phyloP scores from a whole-genome alignment of 352 stramenopile genomes.

The Pythium periplocum region DNA sequence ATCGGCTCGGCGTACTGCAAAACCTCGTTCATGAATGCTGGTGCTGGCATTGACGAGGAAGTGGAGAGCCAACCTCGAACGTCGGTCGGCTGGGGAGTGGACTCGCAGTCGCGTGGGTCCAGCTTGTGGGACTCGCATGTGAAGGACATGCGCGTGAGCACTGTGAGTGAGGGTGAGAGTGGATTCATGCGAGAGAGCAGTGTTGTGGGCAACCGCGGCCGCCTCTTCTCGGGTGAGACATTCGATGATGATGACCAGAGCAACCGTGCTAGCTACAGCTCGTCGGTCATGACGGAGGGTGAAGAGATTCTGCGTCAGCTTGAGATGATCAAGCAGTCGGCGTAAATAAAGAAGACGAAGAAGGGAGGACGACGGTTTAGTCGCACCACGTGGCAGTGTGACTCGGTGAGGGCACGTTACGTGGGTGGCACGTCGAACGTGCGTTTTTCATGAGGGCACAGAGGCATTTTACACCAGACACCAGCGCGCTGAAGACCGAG shows the following conservation, averaged over 20 bases:
- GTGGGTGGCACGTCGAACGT: no score
- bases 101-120: constrained; percentile 6
- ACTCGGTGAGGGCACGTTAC: no score
- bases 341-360: background rate
- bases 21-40: no score
- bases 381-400: no score
- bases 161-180: constrained; percentile 8
- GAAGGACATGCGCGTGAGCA: constrained; percentile 1
- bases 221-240: background rate
- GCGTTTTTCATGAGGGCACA: no score
- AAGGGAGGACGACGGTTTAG: no score
- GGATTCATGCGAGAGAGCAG: no score
- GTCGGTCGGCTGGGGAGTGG: constrained; percentile 14
- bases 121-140: constrained; percentile 2
- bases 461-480: no score
- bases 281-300: constrained; percentile 22
- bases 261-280: constrained; percentile 21
- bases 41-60: no score
- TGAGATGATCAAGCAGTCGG: background rate
- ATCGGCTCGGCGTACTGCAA: background rate
- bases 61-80: background rate
- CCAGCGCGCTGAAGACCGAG: no score
- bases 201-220: no score
- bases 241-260: constrained; percentile 14
- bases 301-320: constrained; percentile 11